Evolutionary conservation across 768 basidiomycete genomes (phyloP).

Genomic region (Pleurotus ostreatus): DNA sequence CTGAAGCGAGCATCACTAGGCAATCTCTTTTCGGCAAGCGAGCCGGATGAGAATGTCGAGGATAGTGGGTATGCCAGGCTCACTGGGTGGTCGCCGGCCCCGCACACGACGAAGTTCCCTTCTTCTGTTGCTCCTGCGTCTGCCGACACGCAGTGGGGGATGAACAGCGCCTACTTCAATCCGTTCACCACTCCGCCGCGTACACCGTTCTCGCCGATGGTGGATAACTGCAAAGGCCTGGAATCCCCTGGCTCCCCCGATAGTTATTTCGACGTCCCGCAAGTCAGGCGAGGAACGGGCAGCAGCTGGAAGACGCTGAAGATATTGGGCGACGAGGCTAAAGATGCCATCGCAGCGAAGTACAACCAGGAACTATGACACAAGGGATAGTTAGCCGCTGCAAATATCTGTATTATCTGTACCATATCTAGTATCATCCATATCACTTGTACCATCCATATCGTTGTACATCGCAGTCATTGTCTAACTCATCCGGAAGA

Average conservation of each 20-base stretch:
- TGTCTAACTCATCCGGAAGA: not conserved
- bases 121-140: not conserved
- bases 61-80: not conserved
- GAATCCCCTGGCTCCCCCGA: slow-evolving; percentile 1
- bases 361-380: not conserved
- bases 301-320: slow-evolving; percentile 4
- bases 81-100: slow-evolving; percentile 3
- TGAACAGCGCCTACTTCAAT: not conserved
- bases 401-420: not conserved
- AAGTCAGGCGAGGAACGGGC: not conserved
- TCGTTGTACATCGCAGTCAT: not conserved
- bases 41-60: not conserved
- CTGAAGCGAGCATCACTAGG: not conserved
- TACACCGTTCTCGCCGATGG: not conserved
- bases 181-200: slow-evolving; percentile 6
- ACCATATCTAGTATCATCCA: not conserved
- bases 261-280: not conserved
- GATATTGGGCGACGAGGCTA: not conserved
- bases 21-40: not conserved
- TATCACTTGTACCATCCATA: not conserved
- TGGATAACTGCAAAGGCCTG: not conserved
- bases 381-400: too few species aligned
- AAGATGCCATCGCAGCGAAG: slow-evolving; percentile 2
- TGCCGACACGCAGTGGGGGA: not conserved
- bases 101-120: not conserved